These are phyloP conservation scores for Exsudoporus frostii DNA, from an alignment of 768 basidiomycete species.

Conservation along the genomic window DNA sequence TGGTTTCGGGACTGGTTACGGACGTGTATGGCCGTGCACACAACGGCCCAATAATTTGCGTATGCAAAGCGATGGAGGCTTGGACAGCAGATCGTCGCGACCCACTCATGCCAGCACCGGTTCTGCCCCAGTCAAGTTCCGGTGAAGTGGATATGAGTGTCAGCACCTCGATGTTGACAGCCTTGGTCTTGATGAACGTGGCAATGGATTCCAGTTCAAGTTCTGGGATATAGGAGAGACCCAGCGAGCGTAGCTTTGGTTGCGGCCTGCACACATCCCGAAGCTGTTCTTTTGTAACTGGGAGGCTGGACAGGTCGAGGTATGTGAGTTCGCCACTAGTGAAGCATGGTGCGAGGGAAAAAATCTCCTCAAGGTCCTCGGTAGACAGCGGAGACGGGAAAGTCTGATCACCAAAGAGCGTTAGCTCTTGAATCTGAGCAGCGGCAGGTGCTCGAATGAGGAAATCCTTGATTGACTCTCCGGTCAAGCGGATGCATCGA, in stretches of 20 bases:
- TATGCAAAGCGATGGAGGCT: conserved; percentile 73
- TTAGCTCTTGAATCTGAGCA: conserved; percentile 65
- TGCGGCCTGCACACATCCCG: conserved; percentile 54
- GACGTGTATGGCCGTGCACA: conserved; percentile 78
- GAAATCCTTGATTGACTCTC: conserved; percentile 72
- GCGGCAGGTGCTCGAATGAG: conserved; percentile 67
- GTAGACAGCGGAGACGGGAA: conserved; percentile 69
- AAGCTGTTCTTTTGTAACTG: conserved; percentile 58
- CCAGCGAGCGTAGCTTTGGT: conserved; percentile 78
- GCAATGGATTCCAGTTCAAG: conserved; percentile 65
- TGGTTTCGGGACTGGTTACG: conserved; percentile 37
- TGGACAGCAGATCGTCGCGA: conserved; percentile 53
- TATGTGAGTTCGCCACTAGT: conserved; percentile 70
- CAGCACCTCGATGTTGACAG: conserved; percentile 79
- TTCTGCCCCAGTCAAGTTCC: conserved; percentile 59
- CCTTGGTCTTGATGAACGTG: conserved; percentile 64
- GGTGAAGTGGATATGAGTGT: conserved; percentile 76
- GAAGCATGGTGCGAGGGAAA: conserved; percentile 79
- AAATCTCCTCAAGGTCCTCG: conserved; percentile 63
- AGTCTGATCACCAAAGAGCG: conserved; percentile 86
- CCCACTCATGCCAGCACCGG: conserved; percentile 26
- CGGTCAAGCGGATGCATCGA: conserved; percentile 80
- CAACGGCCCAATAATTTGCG: conserved; percentile 73
- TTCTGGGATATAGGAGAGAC: conserved; percentile 79
- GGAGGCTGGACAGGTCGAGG: conserved; percentile 86